Evolutionary conservation across 768 basidiomycete genomes (phyloP), one percentile per base, ranked within the genome.

Genomic region (Amanita fuliginea): DNA sequence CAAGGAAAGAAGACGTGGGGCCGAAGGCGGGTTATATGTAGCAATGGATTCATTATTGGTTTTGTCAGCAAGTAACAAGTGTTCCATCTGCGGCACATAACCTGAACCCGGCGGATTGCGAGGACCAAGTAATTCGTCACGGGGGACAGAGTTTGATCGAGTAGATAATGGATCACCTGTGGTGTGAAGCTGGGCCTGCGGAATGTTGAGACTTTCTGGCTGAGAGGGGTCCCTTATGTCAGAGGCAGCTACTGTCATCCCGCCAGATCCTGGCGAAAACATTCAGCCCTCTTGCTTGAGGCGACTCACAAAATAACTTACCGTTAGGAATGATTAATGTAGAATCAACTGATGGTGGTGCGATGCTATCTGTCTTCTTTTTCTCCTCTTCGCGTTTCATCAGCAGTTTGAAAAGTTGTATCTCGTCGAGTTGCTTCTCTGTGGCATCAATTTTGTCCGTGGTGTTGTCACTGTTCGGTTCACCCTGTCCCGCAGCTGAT

Each of bases 331-430:
- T 8, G 3, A n/a, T 46, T 18, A 16, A 47, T 10, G 19, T 2
- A 11, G 30, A 40, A 35, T 34, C 9, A 14, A 37, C 32, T 30
- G 46, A n/a, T 40, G 51, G 47, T 42, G 42, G 33, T 46, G 50
- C 24, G 39, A 42, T 19, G 55, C 18, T 24, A 14, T 70, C 68
- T 0, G 50, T 53, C 42, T 62, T 65, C 54, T 70, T 73, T 55
- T 67, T 73, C 51, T 73, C 69, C 53, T 86, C 80, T 56, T 86
- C 86, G 52, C 77, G 71, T 63, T 86, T 86, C 83, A 91, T 90
- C 69, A 89, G 70, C 56, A 88, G 56, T 55, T 82, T 84, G 74
- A 91, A 89, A 33, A 86, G 64, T 53, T 89, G 86, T 21, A 91
- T 89, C 65, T 91, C 88, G 59, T 91, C 87, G 52, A 91, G 63